Evolutionary conservation across 169 alveolate genomes (phyloP).

Genomic region (Babesia ovis): DNA sequence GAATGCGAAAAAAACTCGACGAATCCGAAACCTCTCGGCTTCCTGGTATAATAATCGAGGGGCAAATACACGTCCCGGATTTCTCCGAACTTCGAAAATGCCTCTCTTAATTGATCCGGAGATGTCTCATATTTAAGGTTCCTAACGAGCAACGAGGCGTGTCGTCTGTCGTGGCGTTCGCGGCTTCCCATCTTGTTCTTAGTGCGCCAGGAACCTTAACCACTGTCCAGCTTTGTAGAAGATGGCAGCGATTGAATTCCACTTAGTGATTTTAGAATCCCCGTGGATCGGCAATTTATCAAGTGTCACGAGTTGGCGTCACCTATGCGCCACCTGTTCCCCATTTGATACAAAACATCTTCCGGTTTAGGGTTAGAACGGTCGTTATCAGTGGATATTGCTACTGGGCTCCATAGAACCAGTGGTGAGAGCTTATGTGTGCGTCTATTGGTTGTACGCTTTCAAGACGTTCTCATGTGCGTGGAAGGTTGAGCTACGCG

Average conservation of each 20-base stretch:
- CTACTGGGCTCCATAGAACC: neutral
- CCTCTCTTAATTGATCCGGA: constrained; percentile 80
- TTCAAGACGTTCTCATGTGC: neutral
- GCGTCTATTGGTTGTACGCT: neutral
- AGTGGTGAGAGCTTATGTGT: neutral
- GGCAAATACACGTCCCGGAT: constrained; percentile 91
- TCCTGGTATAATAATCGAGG: constrained; percentile 85
- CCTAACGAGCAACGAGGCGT: constrained; percentile 80
- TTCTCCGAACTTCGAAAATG: constrained; percentile 83
- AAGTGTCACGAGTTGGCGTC: neutral
- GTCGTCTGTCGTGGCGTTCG: constrained; percentile 64
- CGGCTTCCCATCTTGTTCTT: constrained; percentile 33
- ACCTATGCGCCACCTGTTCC: constrained; percentile 1
- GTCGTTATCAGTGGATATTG: neutral
- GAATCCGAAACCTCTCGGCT: constrained; percentile 90
- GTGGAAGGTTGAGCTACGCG: neutral
- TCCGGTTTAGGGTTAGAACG: neutral
- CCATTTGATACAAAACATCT: neutral
- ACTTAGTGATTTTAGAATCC: neutral
- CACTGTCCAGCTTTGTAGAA: neutral
- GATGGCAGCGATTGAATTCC: neutral
- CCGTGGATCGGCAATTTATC: neutral
- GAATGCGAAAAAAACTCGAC: constrained; percentile 81
- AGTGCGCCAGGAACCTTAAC: neutral
- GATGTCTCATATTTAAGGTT: constrained; percentile 82